Evolutionary conservation across 2,329 filamentous ascomycete genomes (phyloP).

Genomic region (Fusarium mundagurra): DNA sequence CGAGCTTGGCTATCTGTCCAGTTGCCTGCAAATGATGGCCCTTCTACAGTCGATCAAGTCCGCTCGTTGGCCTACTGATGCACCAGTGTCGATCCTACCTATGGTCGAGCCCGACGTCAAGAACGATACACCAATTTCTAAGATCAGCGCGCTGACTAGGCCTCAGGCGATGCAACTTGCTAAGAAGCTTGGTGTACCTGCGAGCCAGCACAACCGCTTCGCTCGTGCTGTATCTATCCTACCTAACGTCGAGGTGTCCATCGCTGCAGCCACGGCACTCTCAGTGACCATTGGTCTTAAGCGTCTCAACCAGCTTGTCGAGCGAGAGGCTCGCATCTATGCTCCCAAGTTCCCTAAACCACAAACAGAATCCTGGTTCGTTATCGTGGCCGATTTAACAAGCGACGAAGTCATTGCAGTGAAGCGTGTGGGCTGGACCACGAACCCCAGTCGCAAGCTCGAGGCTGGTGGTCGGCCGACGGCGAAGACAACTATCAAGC

Average conservation of each 20-base stretch:
- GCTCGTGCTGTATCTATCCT: slow-evolving; percentile 70
- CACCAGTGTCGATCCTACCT: slow-evolving; percentile 81
- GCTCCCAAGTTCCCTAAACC: slow-evolving; percentile 93
- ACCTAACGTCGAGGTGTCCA: slow-evolving; percentile 73
- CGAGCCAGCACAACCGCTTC: slow-evolving; percentile 57
- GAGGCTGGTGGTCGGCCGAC: slow-evolving; percentile 58
- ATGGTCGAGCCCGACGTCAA: slow-evolving; percentile 65
- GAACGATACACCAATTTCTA: slow-evolving; percentile 55
- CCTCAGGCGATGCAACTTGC: slow-evolving; percentile 56
- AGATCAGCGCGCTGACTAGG: slow-evolving; percentile 51
- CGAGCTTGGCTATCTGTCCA: slow-evolving; percentile 84
- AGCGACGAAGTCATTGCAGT: slow-evolving; percentile 84
- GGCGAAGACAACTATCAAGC: slow-evolving; percentile 66
- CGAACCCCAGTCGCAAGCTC: slow-evolving; percentile 43
- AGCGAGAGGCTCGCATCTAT: slow-evolving; percentile 79
- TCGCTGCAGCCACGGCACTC: slow-evolving; percentile 69
- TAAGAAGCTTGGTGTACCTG: slow-evolving; percentile 61
- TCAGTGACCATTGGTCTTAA: slow-evolving; percentile 71
- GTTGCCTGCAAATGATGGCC: slow-evolving; percentile 81
- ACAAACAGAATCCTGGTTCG: slow-evolving; percentile 94
- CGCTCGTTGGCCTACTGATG: slow-evolving; percentile 88
- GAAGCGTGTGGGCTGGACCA: slow-evolving; percentile 82
- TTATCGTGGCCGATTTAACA: slow-evolving; percentile 74
- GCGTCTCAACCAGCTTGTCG: slow-evolving; percentile 72
- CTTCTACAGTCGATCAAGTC: slow-evolving; percentile 93